A percentile compares a stretch with the other conserved stretches of the same genome.
Evolutionary conservation across 2,329 filamentous ascomycete species (phyloP).

Genomic region (Monilinia fructigena): DNA sequence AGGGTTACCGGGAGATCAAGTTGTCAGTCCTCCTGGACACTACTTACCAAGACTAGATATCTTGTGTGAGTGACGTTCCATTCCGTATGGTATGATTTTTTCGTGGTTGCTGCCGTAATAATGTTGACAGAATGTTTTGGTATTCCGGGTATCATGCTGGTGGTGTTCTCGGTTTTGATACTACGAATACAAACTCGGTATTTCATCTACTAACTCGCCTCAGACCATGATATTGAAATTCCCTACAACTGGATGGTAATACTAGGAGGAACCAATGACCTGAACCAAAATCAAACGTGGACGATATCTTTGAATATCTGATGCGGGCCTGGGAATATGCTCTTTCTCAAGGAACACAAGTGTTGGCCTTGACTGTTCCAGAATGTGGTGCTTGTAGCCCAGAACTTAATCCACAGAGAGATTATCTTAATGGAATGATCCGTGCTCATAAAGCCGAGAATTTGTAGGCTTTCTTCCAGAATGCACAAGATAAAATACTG

Average conservation of each 20-base stretch:
- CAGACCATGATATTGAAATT: conserved; percentile 27
- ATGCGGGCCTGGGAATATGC: conserved; percentile 52
- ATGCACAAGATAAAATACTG: not conserved
- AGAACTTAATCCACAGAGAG: conserved; percentile 42
- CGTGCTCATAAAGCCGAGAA: conserved; percentile 48
- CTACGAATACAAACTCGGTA: not conserved
- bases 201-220: not conserved
- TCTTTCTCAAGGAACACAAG: conserved; percentile 50
- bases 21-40: conserved; percentile 39
- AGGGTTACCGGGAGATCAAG: conserved; percentile 54
- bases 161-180: not conserved
- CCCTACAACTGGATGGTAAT: conserved; percentile 59
- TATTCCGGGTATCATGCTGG: too few species aligned
- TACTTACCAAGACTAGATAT: conserved; percentile 36
- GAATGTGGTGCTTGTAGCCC: conserved; percentile 44
- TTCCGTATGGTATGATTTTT: not conserved
- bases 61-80: conserved; percentile 40
- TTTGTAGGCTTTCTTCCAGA: conserved; percentile 49
- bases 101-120: not conserved
- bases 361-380: conserved; percentile 63
- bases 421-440: conserved; percentile 54
- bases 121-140: not conserved
- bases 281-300: conserved; percentile 45
- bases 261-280: conserved; percentile 64
- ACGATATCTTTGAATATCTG: conserved; percentile 51